Evolutionary conservation across 495 filamentous ascomycete genomes (phyloP).

Genomic region (Bacidia rubella): DNA sequence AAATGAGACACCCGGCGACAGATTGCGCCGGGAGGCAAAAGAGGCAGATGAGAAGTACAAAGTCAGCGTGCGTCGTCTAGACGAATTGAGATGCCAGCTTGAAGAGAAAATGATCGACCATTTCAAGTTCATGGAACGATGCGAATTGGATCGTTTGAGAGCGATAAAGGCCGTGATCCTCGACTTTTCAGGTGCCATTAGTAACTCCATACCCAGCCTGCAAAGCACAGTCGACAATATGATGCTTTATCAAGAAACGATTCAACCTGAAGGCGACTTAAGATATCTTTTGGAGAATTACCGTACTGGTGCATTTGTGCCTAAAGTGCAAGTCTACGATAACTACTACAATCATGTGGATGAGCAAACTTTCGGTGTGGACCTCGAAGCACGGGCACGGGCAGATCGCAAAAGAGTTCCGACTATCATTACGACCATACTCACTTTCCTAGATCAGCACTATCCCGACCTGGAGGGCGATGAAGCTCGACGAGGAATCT

Average conservation of each 20-base stretch:
- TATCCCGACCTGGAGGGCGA: conserved; percentile 98
- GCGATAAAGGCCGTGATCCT: conserved; percentile 96
- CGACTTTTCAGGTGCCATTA: conserved; percentile 94
- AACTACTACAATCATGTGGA: conserved; percentile 98
- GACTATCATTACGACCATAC: conserved; percentile 76
- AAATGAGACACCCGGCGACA: conserved; percentile 80
- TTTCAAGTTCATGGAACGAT: conserved; percentile 92
- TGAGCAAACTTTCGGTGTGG: conserved; percentile 95
- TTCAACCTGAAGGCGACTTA: conserved; percentile 82
- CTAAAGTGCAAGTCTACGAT: conserved; percentile 87
- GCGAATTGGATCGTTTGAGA: conserved; percentile 88
- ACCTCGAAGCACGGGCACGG: conserved; percentile 84
- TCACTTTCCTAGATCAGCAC: conserved; percentile 89
- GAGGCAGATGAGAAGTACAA: conserved; percentile 95
- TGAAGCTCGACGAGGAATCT: conserved; percentile 81
- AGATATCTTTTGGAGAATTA: conserved; percentile 97
- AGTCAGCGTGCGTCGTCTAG: conserved; percentile 64
- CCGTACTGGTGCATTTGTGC: conserved; percentile 81
- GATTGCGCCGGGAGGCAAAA: conserved; percentile 71
- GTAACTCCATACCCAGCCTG: conserved; percentile 92
- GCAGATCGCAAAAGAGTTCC: conserved; percentile 93
- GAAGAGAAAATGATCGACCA: conserved; percentile 91
- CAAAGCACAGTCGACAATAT: conserved; percentile 94
- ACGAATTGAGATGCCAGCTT: conserved; percentile 78
- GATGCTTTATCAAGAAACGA: conserved; percentile 97